Evolutionary conservation across 805 yeast species (phyloP), one percentile per base, ranked within the genome.

Genomic region (Ogataea haglerorum): DNA sequence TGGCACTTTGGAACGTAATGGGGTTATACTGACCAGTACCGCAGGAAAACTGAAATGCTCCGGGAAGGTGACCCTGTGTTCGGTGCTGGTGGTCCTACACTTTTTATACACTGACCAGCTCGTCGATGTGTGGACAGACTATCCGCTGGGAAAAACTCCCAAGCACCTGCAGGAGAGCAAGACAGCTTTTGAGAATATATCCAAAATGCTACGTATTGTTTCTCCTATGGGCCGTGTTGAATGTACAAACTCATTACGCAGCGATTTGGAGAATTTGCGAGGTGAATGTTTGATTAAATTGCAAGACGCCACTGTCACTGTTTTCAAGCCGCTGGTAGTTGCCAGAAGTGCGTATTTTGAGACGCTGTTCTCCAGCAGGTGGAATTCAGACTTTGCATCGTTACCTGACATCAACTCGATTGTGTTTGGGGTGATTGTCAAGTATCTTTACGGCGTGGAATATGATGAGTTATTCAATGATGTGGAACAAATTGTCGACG

Each of bases 291-390:
- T 51, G 0, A 59, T 86, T 2, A 48, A 48, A 5, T 57, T 82
- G n/a, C 46, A 60, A 2, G 80, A 77, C 49, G 78, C 76, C 1
- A 64, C 59, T n/a, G 24, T 72, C 0, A 41, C 45, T 4, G 72
- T 76, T 6, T 78, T 78, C 52, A 71, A 81, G 2, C 65, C 68
- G 9, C 61, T 87, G 4, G 53, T 89, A n/a, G 54, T 63, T 4
- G 58, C 74, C 0, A 63, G 95, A 43, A 75, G 81, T 34, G 78
- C 76, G 0, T 85, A 71, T 53, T 86, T 89, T 56, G 80, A 76
- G 40, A 69, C 81, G 0, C 48, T 78, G 2, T 67, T 84, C 25
- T 72, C 82, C 0, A 54, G 60, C 0, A 56, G 78, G 34, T 86
- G 93, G 95, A 43, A 35, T n/a, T 33, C 39, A 6, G 40, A 27